Evolutionary conservation across 1,284 basidiomycete species (phyloP).

Genomic region (Apiotrichum sp.): DNA sequence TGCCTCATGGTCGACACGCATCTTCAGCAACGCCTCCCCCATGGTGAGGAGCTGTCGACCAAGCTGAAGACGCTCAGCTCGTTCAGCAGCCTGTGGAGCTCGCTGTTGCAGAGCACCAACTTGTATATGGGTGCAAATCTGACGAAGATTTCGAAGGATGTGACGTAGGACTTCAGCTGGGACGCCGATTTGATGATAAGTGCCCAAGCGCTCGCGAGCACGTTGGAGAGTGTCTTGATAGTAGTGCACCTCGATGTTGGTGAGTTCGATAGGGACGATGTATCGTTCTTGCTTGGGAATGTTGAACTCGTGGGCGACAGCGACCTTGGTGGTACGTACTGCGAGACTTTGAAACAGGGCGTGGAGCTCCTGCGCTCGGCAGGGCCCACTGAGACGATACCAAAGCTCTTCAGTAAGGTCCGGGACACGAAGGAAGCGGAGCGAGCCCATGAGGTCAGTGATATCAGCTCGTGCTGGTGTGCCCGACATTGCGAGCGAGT

Average conservation of each 20-base stretch:
- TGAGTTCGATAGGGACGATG: conserved; percentile 67
- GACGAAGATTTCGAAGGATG: conserved; percentile 64
- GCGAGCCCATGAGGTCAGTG: conserved; percentile 61
- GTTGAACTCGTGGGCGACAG: conserved; percentile 65
- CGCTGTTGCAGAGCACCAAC: conserved; percentile 59
- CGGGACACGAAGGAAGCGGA: conserved; percentile 64
- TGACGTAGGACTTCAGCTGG: conserved; percentile 50
- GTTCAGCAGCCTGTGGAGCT: conserved; percentile 50
- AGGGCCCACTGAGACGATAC: conserved; percentile 56
- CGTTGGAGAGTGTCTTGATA: conserved; percentile 68
- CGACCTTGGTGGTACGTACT: conserved; percentile 69
- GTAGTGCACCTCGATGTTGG: conserved; percentile 67
- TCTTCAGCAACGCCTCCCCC: conserved; percentile 39
- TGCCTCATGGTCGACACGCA: conserved; percentile 36
- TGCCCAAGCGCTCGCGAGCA: conserved; percentile 56
- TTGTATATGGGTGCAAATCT: conserved; percentile 82
- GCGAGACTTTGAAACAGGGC: conserved; percentile 62
- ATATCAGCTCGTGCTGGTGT: conserved; percentile 70
- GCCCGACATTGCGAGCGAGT: conserved; percentile 81
- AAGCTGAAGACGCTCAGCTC: conserved; percentile 51
- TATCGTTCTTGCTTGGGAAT: conserved; percentile 74
- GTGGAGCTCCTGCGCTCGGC: conserved; percentile 39
- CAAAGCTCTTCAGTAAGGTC: conserved; percentile 55
- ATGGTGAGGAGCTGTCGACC: conserved; percentile 41
- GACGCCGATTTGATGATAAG: background rate